phyloP scores from a whole-genome alignment of 148 eudicot species.

The Polygonum aviculare region DNA sequence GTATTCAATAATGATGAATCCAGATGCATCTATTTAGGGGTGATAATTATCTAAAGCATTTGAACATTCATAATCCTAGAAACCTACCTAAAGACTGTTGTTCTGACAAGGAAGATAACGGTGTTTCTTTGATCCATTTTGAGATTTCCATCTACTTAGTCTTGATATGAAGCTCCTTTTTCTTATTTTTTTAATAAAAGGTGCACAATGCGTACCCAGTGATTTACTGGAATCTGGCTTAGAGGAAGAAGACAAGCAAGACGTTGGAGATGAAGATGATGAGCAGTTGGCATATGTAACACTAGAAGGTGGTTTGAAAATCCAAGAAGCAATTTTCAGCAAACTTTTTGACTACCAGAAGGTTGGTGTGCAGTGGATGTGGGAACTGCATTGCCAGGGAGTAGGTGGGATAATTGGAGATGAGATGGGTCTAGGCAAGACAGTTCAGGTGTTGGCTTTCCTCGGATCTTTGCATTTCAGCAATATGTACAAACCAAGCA shows the following conservation, averaged over 20 bases:
- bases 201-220: slow-evolving; percentile 32
- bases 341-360: slow-evolving; percentile 91
- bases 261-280: slow-evolving; percentile 36
- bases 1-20: background rate
- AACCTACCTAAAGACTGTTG: background rate
- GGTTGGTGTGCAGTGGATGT: slow-evolving; percentile 97
- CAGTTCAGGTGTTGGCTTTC: slow-evolving; percentile 82
- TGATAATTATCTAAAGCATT: background rate
- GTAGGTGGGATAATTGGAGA: slow-evolving; percentile 98
- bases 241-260: slow-evolving; percentile 37
- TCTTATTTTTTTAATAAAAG: background rate
- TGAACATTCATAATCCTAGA: background rate
- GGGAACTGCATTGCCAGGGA: slow-evolving; percentile 98
- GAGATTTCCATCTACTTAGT: background rate
- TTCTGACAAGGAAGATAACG: background rate
- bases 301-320: slow-evolving; percentile 87
- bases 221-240: slow-evolving; percentile 21
- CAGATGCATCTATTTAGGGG: background rate
- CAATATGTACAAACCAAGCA: slow-evolving; percentile 88
- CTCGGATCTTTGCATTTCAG: slow-evolving; percentile 94
- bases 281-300: slow-evolving; percentile 43
- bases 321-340: slow-evolving; percentile 65
- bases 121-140: slow-evolving; percentile 3
- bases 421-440: slow-evolving; percentile 99
- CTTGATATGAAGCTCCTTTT: background rate